Evolutionary conservation across 2,329 filamentous ascomycete genomes (phyloP).

Genomic region (Fusarium illudens): DNA sequence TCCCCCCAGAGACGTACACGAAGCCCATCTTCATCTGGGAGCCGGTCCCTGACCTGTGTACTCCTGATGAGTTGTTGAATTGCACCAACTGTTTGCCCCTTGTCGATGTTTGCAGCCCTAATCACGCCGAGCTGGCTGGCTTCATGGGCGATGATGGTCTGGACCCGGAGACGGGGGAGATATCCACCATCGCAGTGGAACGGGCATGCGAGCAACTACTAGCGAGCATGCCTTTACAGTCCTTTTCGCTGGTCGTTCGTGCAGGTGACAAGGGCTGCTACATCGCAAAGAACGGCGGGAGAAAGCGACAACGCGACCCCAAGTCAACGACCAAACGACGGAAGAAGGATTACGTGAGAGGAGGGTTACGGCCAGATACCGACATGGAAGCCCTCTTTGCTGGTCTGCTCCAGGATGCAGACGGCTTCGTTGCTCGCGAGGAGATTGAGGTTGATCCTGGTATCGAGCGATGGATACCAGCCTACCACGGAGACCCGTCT

Average conservation of each 20-base stretch:
- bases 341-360: slow-evolving; percentile 57
- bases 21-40: slow-evolving; percentile 91
- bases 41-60: slow-evolving; percentile 89
- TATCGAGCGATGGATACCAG: slow-evolving; percentile 78
- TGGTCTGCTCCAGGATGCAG: slow-evolving; percentile 62
- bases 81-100: slow-evolving; percentile 69
- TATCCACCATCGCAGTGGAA: slow-evolving; percentile 63
- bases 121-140: slow-evolving; percentile 86
- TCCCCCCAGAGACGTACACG: slow-evolving; percentile 48
- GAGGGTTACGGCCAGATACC: slow-evolving; percentile 65
- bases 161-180: slow-evolving; percentile 62
- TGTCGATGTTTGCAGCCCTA: slow-evolving; percentile 76
- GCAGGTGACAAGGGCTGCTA: slow-evolving; percentile 78
- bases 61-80: slow-evolving; percentile 71
- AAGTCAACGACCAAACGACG: slow-evolving; percentile 44
- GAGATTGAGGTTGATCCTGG: slow-evolving; percentile 71
- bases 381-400: slow-evolving; percentile 71
- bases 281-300: slow-evolving; percentile 65
- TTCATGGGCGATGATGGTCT: slow-evolving; percentile 75
- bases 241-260: slow-evolving; percentile 73
- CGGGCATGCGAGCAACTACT: slow-evolving; percentile 69
- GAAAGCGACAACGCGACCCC: slow-evolving; percentile 51
- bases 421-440: slow-evolving; percentile 63
- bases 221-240: slow-evolving; percentile 69
- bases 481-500: slow-evolving; percentile 66